A percentile compares a stretch with the other conserved stretches of the same genome.
phyloP scores from a whole-genome alignment of 2,329 filamentous ascomycete genomes.

The Intubia oerlemansii region DNA sequence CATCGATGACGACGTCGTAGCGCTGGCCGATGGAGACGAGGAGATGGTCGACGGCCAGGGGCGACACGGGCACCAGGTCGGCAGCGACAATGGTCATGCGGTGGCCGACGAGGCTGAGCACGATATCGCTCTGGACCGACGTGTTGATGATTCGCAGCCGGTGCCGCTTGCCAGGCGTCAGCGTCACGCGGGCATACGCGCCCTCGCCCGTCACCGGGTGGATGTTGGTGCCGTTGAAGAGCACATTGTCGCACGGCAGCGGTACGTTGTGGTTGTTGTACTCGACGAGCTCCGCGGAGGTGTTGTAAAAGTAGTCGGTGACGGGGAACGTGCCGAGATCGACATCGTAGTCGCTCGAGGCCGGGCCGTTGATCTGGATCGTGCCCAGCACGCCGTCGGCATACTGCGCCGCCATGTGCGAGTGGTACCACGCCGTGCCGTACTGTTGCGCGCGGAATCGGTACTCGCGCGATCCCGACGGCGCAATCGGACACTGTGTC shows the following conservation, averaged over 20 bases:
- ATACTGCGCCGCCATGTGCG: conserved; percentile 25
- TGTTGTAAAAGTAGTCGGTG: conserved; percentile 31
- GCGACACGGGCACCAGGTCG: conserved; percentile 28
- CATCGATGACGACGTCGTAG: conserved; percentile 24
- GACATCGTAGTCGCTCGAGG: conserved; percentile 21
- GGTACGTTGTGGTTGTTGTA: conserved; percentile 9
- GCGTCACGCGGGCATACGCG: conserved; percentile 14
- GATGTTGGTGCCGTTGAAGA: conserved; percentile 22
- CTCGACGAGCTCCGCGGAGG: conserved; percentile 18
- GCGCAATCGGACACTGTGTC: conserved; percentile 31
- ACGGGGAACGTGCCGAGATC: conserved; percentile 29
- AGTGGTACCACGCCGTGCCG: conserved; percentile 22
- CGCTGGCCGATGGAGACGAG: conserved; percentile 26
- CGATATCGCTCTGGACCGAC: conserved; percentile 25
- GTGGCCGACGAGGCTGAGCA: conserved; percentile 27
- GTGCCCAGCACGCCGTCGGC: conserved; percentile 27
- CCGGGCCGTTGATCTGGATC: conserved; percentile 23
- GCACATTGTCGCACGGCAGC: conserved; percentile 18
- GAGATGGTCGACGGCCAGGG: conserved; percentile 25
- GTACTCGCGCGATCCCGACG: conserved; percentile 18
- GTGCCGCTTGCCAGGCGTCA: conserved; percentile 23
- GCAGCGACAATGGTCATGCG: conserved; percentile 26
- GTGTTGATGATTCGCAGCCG: conserved; percentile 28
- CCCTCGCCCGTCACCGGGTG: conserved; percentile 13
- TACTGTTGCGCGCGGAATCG: conserved; percentile 16